Conservation (phyloP, 2,329 filamentous ascomycete genomes). For the Xylariaceae sp. region DNA sequence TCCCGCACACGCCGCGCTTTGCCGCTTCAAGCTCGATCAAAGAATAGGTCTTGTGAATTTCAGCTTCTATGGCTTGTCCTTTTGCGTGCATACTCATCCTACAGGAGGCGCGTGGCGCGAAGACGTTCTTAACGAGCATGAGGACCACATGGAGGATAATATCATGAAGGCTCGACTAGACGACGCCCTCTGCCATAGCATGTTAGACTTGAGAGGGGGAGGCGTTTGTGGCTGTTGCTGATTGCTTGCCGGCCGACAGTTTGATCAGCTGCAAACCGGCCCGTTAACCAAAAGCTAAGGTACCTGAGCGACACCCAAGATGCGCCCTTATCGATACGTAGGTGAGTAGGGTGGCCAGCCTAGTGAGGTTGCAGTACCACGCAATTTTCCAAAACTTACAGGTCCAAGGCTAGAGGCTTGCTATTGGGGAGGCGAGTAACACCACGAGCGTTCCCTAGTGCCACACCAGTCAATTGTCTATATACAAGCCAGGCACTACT, state of each 20-base stretch:
- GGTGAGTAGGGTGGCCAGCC: too few species aligned
- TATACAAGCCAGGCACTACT: conserved; percentile 27
- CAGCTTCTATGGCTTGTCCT: conserved; percentile 12
- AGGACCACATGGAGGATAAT: neutral
- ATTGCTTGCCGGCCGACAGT: neutral
- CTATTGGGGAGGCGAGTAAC: too few species aligned
- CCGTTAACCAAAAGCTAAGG: neutral
- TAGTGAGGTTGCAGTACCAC: too few species aligned
- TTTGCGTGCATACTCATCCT: neutral
- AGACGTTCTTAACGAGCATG: too few species aligned
- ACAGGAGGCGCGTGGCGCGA: too few species aligned
- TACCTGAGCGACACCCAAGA: too few species aligned
- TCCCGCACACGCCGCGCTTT: too few species aligned
- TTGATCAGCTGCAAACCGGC: conserved; percentile 2
- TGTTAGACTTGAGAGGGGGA: neutral
- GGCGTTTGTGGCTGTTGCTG: conserved; percentile 8
- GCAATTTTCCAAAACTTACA: neutral
- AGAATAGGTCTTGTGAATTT: conserved; percentile 2
- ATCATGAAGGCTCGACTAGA: too few species aligned
- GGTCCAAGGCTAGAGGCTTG: neutral
- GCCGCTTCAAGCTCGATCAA: neutral
- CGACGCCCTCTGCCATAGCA: neutral
- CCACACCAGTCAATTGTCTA: too few species aligned
- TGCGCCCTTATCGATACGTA: conserved; percentile 7
- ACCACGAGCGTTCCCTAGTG: too few species aligned